phyloP scores from a whole-genome alignment of 176 grass and related monocot species.

The Oryza officinalis region DNA sequence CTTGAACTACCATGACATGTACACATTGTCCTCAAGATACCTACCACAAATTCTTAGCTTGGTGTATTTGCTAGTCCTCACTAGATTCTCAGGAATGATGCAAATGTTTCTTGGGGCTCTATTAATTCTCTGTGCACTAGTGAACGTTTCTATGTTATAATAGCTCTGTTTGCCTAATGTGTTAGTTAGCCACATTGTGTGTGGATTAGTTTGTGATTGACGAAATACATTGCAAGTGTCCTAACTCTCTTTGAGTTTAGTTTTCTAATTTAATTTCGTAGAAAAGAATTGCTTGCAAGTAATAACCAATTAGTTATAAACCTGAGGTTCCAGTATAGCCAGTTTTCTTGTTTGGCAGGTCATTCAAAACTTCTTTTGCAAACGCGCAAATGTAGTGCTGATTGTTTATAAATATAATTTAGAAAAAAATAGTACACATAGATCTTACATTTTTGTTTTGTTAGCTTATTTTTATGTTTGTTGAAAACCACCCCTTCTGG shows the following conservation, averaged over 20 bases:
- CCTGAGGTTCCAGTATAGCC: not conserved
- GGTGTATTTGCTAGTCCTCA: no score
- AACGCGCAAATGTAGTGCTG: not conserved
- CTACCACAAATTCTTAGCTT: no score
- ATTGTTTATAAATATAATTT: not conserved
- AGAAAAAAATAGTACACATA: not conserved
- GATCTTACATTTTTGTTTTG: not conserved
- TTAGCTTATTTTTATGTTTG: not conserved
- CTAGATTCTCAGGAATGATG: no score
- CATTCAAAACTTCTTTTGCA: not conserved
- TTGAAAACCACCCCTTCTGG: not conserved
- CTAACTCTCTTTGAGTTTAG: not conserved
- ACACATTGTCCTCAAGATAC: no score
- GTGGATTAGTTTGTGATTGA: no score
- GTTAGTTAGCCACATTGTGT: no score
- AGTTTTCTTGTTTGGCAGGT: not conserved
- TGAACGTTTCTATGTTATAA: no score
- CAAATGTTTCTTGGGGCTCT: no score
- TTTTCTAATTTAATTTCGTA: not conserved
- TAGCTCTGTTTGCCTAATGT: no score
- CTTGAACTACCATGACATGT: no score
- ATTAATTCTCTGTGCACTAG: no score
- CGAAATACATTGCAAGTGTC: no score
- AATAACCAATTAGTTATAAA: not conserved
- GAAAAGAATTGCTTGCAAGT: not conserved